phyloP scores from a whole-genome alignment of 1,284 basidiomycete species.

The Coniferiporia sulphurascens region DNA sequence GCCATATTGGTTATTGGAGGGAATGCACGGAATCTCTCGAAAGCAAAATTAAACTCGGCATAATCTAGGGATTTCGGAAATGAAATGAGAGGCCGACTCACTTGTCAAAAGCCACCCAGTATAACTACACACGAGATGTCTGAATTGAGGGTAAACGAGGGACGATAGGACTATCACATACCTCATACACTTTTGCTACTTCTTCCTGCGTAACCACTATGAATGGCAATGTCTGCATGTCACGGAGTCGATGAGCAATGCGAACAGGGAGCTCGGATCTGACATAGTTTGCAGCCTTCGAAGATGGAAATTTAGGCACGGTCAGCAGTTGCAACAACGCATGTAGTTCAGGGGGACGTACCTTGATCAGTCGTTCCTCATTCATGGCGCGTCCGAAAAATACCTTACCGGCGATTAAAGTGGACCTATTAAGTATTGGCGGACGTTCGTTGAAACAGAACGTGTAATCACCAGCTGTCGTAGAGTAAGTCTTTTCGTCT shows the following conservation, averaged over 20 bases:
- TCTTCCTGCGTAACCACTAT: constrained; percentile 86
- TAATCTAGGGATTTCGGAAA: neutral
- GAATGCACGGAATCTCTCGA: constrained; percentile 64
- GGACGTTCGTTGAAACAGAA: constrained; percentile 9
- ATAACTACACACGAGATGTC: constrained; percentile 43
- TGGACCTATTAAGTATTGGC: constrained; percentile 4
- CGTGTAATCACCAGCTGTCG: constrained; percentile 65
- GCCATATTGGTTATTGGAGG: constrained; percentile 68
- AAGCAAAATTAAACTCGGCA: neutral
- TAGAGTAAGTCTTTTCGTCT: constrained; percentile 71
- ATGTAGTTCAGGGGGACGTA: constrained; percentile 24
- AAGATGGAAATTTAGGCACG: constrained; percentile 7
- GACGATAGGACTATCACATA: constrained; percentile 31
- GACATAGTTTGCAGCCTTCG: constrained; percentile 83
- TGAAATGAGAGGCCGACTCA: constrained; percentile 28
- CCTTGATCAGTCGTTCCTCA: constrained; percentile 70
- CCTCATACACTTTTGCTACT: constrained; percentile 82
- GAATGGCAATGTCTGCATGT: constrained; percentile 83
- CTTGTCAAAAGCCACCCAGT: constrained; percentile 82
- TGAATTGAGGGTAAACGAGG: neutral
- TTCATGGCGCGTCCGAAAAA: constrained; percentile 79
- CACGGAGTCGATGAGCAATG: constrained; percentile 83
- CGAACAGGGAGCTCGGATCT: constrained; percentile 84
- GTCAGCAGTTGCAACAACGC: constrained; percentile 1
- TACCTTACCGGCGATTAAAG: constrained; percentile 25